These are phyloP conservation scores for Leccinellum albellum DNA, from an alignment of 768 basidiomycete genomes.

Conservation along the genomic window DNA sequence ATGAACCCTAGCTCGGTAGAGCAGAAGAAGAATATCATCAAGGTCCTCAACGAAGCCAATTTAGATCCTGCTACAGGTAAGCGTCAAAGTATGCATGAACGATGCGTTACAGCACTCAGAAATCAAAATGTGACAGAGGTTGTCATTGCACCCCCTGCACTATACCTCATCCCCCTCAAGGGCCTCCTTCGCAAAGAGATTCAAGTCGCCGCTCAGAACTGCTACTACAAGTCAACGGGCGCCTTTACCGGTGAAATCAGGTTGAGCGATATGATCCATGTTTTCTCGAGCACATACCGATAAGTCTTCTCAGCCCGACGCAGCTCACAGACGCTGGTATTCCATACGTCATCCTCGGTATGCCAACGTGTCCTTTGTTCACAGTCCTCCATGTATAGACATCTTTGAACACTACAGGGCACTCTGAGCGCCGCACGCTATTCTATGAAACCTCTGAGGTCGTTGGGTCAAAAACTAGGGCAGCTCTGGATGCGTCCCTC, in stretches of 20 bases:
- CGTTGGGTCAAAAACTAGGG: slow-evolving; percentile 83
- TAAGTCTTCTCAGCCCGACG: slow-evolving; percentile 50
- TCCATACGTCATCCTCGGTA: slow-evolving; percentile 89
- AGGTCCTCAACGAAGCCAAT: slow-evolving; percentile 71
- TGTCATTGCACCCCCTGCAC: slow-evolving; percentile 84
- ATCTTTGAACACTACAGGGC: slow-evolving; percentile 47
- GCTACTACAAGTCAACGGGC: slow-evolving; percentile 76
- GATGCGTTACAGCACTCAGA: slow-evolving; percentile 8
- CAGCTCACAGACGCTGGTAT: slow-evolving; percentile 87
- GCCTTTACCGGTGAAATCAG: slow-evolving; percentile 98
- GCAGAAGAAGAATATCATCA: slow-evolving; percentile 62
- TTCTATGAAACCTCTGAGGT: slow-evolving; percentile 85
- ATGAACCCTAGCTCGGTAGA: slow-evolving; percentile 78
- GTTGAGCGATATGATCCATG: slow-evolving; percentile 35
- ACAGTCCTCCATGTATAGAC: background rate
- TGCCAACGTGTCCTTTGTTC: slow-evolving; percentile 9
- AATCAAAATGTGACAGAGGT: slow-evolving; percentile 58
- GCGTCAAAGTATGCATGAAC: background rate
- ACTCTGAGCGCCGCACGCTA: slow-evolving; percentile 92
- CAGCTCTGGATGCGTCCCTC: slow-evolving; percentile 70
- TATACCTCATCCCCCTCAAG: slow-evolving; percentile 80
- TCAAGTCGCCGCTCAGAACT: slow-evolving; percentile 88
- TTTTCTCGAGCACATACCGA: background rate
- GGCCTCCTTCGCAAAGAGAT: slow-evolving; percentile 60
- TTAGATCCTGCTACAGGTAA: slow-evolving; percentile 77